A percentile compares a stretch with the other conserved stretches of the same genome.
phyloP scores from a whole-genome alignment of 148 eudicot genomes.

The Camellia sinensis region DNA sequence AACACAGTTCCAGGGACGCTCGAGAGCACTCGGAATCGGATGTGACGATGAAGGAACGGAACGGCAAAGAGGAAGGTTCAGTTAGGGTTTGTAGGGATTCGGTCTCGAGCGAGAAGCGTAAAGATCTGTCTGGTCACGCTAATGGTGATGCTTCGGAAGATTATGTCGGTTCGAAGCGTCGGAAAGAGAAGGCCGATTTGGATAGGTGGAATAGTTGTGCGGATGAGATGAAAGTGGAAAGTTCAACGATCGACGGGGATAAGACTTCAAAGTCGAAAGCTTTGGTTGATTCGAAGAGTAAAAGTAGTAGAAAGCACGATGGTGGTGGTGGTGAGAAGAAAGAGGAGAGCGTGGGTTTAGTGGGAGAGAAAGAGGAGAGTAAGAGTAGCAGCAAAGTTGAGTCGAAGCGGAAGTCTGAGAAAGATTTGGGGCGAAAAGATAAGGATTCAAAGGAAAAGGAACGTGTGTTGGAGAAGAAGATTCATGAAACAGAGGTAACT shows the following conservation, averaged over 20 bases:
- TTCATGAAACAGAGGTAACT: conserved; percentile 34
- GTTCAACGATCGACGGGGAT: conserved; percentile 22
- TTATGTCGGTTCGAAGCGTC: conserved; percentile 52
- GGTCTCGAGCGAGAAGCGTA: conserved; percentile 64
- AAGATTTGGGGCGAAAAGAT: conserved; percentile 52
- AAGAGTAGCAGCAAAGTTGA: conserved; percentile 56
- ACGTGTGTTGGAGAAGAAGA: conserved; percentile 49
- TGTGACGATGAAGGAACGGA: conserved; percentile 55
- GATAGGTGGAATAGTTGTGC: conserved; percentile 81
- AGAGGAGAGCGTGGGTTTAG: conserved; percentile 28
- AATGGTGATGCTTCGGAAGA: conserved; percentile 51
- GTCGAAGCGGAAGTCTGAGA: conserved; percentile 64
- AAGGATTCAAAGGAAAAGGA: conserved; percentile 61
- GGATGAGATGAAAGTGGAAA: conserved; percentile 33
- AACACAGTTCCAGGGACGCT: conserved; percentile 59
- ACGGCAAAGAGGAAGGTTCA: conserved; percentile 41
- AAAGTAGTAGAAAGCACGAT: conserved; percentile 51
- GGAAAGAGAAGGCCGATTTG: conserved; percentile 61
- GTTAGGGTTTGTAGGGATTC: conserved; percentile 56
- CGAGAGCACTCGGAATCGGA: conserved; percentile 76
- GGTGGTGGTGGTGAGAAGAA: conserved; percentile 34
- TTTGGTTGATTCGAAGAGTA: conserved; percentile 52
- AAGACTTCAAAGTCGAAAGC: conserved; percentile 27
- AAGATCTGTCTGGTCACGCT: conserved; percentile 37
- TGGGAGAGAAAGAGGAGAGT: conserved; percentile 44